Base-by-base conservation (phyloP, 1,284 basidiomycete species). In the Cutaneotrichosporon cyanovorans region DNA sequence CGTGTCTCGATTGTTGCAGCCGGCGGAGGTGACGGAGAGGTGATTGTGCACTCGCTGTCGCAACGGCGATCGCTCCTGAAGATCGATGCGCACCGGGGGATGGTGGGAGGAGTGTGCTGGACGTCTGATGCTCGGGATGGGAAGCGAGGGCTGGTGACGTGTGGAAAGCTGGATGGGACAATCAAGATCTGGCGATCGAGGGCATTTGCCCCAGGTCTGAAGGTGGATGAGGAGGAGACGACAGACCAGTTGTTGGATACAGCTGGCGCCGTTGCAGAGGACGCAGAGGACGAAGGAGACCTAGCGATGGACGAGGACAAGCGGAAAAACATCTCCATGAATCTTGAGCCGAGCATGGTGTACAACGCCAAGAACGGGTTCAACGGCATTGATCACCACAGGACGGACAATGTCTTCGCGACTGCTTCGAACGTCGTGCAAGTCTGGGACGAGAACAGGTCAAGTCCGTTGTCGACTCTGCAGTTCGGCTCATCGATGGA, bases 381-480 rank as follows among this genome's bases (percentile, higher is more conserved):
- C 78, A 91, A 92, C 65, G 85, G 86, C 34, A 86, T 98, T 72
- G 89, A 96, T 59, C 95, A 97, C 64, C 95, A 97, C 67, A 80
- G 84, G 38, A 80, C 80, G 36, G 85, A 90, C 53, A 78, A 85
- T 18, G 68, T 92, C 4, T 99, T 99, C 60, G 93, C 91, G 0
- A 95, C 93, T 0, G 91, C 90, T 2, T 93, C 90, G 1, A 89
- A 85, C 60, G 78, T 81, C 21, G 91, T 99, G 11, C 93, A 98
- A 68, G 78, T 97, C 58, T 99, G 95, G 95, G 95, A 99, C 62
- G 87, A 97, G 71, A 91, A 85, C 38, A 88, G 88, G 82, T 71
- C 72, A 51, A 80, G 82, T 5, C 82, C 87, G 8, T 75, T 89
- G 40, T 85, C 86, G 41, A 83, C 87, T 58, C 75, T 95, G 55